phyloP scores from a whole-genome alignment of 2,329 filamentous ascomycete genomes.

The Sporothrix dimorphospora region DNA sequence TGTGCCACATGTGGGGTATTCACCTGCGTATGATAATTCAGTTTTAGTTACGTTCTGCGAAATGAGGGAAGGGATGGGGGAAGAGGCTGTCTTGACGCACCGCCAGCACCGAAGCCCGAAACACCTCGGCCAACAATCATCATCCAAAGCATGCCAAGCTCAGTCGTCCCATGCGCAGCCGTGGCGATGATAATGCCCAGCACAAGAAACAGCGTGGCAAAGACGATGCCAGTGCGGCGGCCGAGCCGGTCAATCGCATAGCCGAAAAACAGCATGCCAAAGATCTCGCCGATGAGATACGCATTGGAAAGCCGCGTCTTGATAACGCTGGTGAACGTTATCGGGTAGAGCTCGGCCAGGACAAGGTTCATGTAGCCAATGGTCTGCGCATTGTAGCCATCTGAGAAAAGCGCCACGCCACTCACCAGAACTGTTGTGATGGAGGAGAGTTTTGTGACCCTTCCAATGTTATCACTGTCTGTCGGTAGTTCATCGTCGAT shows the following conservation, averaged over 20 bases:
- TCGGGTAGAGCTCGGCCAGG: constrained; percentile 47
- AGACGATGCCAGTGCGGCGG: constrained; percentile 52
- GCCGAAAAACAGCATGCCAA: constrained; percentile 60
- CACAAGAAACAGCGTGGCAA: constrained; percentile 50
- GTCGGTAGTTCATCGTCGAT: background rate
- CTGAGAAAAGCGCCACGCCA: constrained; percentile 9
- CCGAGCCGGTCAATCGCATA: constrained; percentile 54
- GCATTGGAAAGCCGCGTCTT: constrained; percentile 58
- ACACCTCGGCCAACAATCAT: constrained; percentile 49
- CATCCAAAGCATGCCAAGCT: constrained; percentile 55
- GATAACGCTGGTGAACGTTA: constrained; percentile 48
- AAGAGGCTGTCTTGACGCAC: constrained; percentile 17
- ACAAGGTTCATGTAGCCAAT: constrained; percentile 51
- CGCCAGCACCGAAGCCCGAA: constrained; percentile 50
- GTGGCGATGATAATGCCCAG: constrained; percentile 51
- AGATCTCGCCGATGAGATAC: constrained; percentile 58
- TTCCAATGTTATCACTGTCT: background rate
- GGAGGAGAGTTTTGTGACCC: background rate
- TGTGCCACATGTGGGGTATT: constrained; percentile 9
- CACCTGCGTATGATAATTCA: background rate
- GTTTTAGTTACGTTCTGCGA: constrained; percentile 2
- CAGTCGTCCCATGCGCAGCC: constrained; percentile 46
- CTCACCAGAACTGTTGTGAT: background rate
- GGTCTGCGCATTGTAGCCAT: constrained; percentile 42
- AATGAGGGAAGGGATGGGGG: constrained; percentile 18